Evolutionary conservation across 495 filamentous ascomycete species (phyloP).

Genomic region (Polyplosphaeria fusca): DNA sequence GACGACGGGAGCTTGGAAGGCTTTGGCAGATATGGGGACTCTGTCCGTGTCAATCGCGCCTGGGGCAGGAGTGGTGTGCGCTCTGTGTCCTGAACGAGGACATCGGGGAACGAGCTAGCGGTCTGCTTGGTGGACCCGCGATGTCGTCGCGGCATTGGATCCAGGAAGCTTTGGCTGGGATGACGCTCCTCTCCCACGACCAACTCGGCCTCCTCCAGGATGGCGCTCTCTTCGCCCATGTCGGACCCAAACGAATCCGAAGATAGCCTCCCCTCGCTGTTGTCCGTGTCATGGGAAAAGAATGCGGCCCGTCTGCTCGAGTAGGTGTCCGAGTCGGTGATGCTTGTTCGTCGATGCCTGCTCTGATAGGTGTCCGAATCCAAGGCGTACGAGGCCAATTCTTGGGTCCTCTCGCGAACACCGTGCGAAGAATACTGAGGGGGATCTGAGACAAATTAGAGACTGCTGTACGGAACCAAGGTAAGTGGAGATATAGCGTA

Average conservation of each 20-base stretch:
- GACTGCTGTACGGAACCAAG: no score
- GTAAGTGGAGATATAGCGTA: no score
- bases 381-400: slow-evolving; percentile 82
- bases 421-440: slow-evolving; percentile 68
- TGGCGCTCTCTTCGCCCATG: slow-evolving; percentile 57
- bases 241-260: slow-evolving; percentile 37
- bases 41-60: slow-evolving; percentile 36
- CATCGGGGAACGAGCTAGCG: slow-evolving; percentile 7
- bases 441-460: slow-evolving; percentile 59
- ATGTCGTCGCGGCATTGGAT: not conserved
- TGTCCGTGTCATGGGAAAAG: slow-evolving; percentile 14
- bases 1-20: not conserved
- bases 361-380: slow-evolving; percentile 44
- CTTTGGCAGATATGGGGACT: not conserved
- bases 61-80: slow-evolving; percentile 46
- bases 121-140: not conserved
- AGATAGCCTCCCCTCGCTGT: slow-evolving; percentile 18
- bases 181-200: slow-evolving; percentile 19
- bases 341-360: slow-evolving; percentile 19
- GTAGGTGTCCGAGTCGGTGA: slow-evolving; percentile 21
- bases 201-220: slow-evolving; percentile 21
- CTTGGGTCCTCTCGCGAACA: slow-evolving; percentile 86
- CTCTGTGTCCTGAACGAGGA: slow-evolving; percentile 27
- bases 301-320: slow-evolving; percentile 20
- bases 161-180: slow-evolving; percentile 1